Percentiles rank a stretch among this genome's conserved stretches.
phyloP scores from a whole-genome alignment of 148 eudicot species.

The Oxyria digyna region DNA sequence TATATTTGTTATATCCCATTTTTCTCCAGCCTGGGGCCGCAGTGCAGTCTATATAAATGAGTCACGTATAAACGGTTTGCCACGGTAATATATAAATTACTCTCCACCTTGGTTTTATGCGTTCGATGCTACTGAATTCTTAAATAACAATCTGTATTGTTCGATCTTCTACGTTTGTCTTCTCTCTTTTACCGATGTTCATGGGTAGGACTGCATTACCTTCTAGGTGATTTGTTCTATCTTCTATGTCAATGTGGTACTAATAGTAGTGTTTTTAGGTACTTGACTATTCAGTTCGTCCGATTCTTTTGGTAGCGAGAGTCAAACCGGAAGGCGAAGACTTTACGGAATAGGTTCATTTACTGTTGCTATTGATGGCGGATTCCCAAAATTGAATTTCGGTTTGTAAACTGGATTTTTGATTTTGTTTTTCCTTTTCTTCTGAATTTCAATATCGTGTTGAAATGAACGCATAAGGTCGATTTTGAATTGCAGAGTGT shows the following conservation, averaged over 20 bases:
- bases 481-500: no score
- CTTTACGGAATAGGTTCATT: slow-evolving; percentile 60
- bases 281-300: slow-evolving; percentile 90
- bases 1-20: no score
- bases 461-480: no score
- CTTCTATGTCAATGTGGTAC: background rate
- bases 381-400: no score
- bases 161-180: background rate
- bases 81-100: slow-evolving; percentile 36
- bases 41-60: slow-evolving; percentile 84
- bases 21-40: slow-evolving; percentile 77
- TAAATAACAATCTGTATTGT: no score
- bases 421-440: no score
- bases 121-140: background rate
- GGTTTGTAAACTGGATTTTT: no score
- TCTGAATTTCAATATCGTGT: no score
- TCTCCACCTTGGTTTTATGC: background rate
- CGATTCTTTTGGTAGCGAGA: slow-evolving; percentile 99
- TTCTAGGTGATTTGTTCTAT: no score
- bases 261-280: slow-evolving; percentile 27
- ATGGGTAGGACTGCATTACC: background rate
- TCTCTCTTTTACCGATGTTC: background rate
- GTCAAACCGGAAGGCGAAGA: slow-evolving; percentile 96
- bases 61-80: slow-evolving; percentile 75
- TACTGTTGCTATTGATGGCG: no score